Evolutionary conservation across 225 moss, liverwort and hornwort species (phyloP), one percentile per base, ranked within the genome.

Genomic region (Ulota crispa): DNA sequence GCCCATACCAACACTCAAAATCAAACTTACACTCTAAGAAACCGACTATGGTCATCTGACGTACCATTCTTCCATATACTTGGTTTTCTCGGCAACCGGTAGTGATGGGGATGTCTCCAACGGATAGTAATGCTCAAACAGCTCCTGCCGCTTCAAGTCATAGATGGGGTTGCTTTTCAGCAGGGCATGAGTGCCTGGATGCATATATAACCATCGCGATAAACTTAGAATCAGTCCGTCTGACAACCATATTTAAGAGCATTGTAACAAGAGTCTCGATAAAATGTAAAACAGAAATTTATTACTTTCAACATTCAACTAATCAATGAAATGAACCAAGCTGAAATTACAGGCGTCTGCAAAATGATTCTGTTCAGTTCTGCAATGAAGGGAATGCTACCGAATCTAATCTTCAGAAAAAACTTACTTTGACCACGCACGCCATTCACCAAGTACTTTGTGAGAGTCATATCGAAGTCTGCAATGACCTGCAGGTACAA

Each of bases 401-500:
- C 43, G 5, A 0, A 39, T 61, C 20, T 4, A 3, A 27, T 0
- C 19, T 24, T 47, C 14, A 61, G 52, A 70, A 15, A 39, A 23
- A 21, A 78, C 91, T 87, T 86, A 94, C 94, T 94, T 89, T 94
- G 91, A 65, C 94, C 94, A 65, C 93, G 88, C 53, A 82, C 86
- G 24, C 94, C 94, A 82, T 92, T 87, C 68, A 94, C 93, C 24
- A 89, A 79, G 45, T 94, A 94, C 71, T 90, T 94, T 4, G 94
- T 94, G 39, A 94, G 87, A 78, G 94, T 93, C 92, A 93, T 93
- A 47, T 94, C 94, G 47, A 94, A 94, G 85, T 94, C 93, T 73
- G 94, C 94, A 64, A 94, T 94, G 42, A 94, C 94, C 94, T 94
- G 90, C 53, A 41, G 70, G 66, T 45, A 34, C 54, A 84, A 30